Percentiles rank a stretch among this genome's conserved stretches.
Evolutionary conservation across 1,139 yeast genomes (phyloP).

Genomic region (Geotrichum histeridarum): DNA sequence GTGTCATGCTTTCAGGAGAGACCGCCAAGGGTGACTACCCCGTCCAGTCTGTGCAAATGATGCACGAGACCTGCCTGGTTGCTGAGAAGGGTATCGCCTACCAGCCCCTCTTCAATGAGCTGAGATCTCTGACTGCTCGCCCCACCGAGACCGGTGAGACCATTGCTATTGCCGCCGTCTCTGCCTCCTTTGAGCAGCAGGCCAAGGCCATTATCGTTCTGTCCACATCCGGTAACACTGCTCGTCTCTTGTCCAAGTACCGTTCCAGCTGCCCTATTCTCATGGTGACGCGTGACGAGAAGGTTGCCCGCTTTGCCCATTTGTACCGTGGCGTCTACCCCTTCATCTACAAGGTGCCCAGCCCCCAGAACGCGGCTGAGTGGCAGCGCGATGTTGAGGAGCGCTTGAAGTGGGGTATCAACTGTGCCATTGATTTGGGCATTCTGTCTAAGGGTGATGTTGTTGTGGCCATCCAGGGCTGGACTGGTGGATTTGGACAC

Average conservation of each 20-base stretch:
- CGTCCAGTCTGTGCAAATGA: constrained; percentile 92
- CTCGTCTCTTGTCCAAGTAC: constrained; percentile 94
- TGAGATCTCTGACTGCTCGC: constrained; percentile 76
- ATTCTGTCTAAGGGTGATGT: constrained; percentile 83
- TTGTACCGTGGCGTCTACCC: constrained; percentile 98
- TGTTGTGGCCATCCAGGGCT: constrained; percentile 94
- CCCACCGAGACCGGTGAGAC: constrained; percentile 96
- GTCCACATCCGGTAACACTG: constrained; percentile 91
- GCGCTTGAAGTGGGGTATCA: constrained; percentile 91
- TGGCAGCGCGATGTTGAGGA: constrained; percentile 97
- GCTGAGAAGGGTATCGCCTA: constrained; percentile 98
- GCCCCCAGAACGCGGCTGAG: constrained; percentile 52
- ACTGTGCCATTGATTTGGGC: constrained; percentile 83
- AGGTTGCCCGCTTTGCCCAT: constrained; percentile 92
- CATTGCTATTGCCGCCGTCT: constrained; percentile 93
- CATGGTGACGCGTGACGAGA: constrained; percentile 94
- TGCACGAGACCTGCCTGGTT: constrained; percentile 94
- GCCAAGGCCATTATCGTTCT: constrained; percentile 96
- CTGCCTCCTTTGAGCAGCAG: constrained; percentile 92
- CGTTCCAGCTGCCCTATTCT: constrained; percentile 96
- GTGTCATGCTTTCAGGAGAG: constrained; percentile 99
- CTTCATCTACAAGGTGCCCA: constrained; percentile 67
- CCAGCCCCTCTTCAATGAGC: constrained; percentile 79
- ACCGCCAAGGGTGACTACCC: constrained; percentile 99
- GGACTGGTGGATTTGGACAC: constrained; percentile 98